Base-by-base conservation (phyloP, 2,329 filamentous ascomycete genomes). In the Exophiala sp. region DNA sequence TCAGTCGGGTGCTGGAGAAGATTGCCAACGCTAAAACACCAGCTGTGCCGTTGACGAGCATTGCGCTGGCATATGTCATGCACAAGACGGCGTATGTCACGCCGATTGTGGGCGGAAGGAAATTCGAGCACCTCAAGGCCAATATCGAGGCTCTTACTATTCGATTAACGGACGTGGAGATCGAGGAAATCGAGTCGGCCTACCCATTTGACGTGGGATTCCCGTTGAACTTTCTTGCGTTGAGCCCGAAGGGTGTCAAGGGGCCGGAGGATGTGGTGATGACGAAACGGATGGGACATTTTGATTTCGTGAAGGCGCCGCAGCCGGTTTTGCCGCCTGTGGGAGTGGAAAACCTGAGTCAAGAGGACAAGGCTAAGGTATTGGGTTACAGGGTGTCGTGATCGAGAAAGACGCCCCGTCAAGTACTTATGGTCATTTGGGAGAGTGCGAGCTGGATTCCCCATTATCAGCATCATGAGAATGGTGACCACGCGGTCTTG, bases 91-190 rank as follows among this genome's bases (percentile, higher is more conserved):
- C 74, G 0, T 72, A 81, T 55, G 78, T 82, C 16, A 77, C 79
- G 57, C 79, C 79, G 0, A 75, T 83, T 43, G 63, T 82, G 9
- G 80, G 79, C 2, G 76, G 76, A 0, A 68, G 78, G 10, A 82
- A 77, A 61, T 62, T 78, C 24, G 76, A 80, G 60, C 78, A 83
- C 51, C 63, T 82, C 8, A 63, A 73, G 51, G 72, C 74, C 12
- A 85, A 84, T 62, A 81, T 86, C 54, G 71, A 78, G 62, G 81
- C 79, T 0, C 62, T 86, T 51, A 71, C 65, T 3, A 65, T 85
- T 33, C 61, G 66, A 20, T 67, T 85, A 46, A 75, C 74, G 0
- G 69, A 76, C 0, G 74, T 79, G 6, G 79, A 86, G 49, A 70
- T 85, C 7, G 66, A 71, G 24, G 74, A 78, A 56, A 79, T 86